These are phyloP conservation scores for Cryptococcus sp. DNA, from an alignment of 1,284 basidiomycete species.

Conservation along the genomic window DNA sequence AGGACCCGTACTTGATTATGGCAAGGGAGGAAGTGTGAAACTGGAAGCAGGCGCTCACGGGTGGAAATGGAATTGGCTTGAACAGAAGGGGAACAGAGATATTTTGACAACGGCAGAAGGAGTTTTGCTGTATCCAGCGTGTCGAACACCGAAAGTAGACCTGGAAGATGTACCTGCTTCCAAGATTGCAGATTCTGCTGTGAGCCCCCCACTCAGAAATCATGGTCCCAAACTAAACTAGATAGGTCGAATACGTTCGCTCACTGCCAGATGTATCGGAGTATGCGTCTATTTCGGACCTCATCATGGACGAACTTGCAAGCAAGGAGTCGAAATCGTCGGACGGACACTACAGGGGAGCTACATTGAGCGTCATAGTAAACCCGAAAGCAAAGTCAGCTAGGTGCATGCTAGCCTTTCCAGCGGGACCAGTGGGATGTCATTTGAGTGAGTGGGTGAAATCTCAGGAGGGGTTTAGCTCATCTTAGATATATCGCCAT, in stretches of 20 bases:
- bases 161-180: conserved; percentile 1
- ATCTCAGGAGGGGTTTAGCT: not conserved
- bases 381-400: conserved; percentile 14
- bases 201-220: conserved; percentile 1
- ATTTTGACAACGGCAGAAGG: not conserved
- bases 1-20: conserved; percentile 21
- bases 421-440: conserved; percentile 27
- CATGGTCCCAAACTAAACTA: conserved; percentile 7
- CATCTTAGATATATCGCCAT: conserved; percentile 25
- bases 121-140: conserved; percentile 12
- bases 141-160: not conserved
- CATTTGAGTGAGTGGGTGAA: conserved; percentile 23
- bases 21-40: conserved; percentile 18
- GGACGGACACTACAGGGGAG: conserved; percentile 11
- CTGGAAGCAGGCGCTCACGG: conserved; percentile 11
- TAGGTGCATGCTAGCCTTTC: conserved; percentile 19
- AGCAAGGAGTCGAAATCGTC: not conserved
- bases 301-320: conserved; percentile 1
- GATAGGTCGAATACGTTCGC: not conserved
- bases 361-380: conserved; percentile 12
- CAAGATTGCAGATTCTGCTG: conserved; percentile 14
- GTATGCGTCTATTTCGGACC: conserved; percentile 2
- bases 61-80: conserved; percentile 24
- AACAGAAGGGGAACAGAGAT: conserved; percentile 3
- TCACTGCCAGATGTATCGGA: conserved; percentile 1